These are phyloP conservation scores for Aspergillus udagawae DNA, from an alignment of 2,329 filamentous ascomycete genomes.

Conservation along the genomic window DNA sequence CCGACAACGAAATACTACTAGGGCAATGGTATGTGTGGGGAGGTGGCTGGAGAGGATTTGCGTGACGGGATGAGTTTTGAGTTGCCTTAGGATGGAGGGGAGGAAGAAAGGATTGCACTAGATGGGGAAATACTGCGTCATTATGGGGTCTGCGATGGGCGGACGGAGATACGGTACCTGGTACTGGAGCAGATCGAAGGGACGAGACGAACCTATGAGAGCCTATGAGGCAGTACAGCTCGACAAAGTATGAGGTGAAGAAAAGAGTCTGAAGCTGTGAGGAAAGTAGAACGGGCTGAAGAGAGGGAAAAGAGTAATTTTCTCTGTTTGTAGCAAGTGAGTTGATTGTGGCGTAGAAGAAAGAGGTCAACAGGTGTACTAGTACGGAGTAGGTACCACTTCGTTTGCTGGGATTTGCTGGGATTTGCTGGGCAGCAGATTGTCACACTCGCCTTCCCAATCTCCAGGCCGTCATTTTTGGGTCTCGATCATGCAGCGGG, in stretches of 20 bases:
- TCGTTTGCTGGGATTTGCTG: background rate
- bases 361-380: background rate
- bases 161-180: constrained; percentile 1
- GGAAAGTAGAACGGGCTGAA: background rate
- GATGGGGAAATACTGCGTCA: constrained; percentile 33
- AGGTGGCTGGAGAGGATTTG: constrained; percentile 17
- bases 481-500: constrained; percentile 21
- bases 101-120: constrained; percentile 7
- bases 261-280: background rate
- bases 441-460: constrained; percentile 13
- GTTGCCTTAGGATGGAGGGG: constrained; percentile 13
- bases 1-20: background rate
- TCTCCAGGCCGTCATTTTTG: constrained; percentile 13
- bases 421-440: background rate
- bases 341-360: background rate
- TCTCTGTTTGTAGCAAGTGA: background rate
- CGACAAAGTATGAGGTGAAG: background rate
- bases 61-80: constrained; percentile 16
- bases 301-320: background rate
- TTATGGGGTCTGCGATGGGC: constrained; percentile 23
- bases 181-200: background rate
- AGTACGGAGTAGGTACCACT: background rate
- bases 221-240: background rate
- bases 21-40: constrained; percentile 24
- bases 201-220: background rate